phyloP scores from a whole-genome alignment of 2,329 filamentous ascomycete genomes.

The Epichloe gansuensis region DNA sequence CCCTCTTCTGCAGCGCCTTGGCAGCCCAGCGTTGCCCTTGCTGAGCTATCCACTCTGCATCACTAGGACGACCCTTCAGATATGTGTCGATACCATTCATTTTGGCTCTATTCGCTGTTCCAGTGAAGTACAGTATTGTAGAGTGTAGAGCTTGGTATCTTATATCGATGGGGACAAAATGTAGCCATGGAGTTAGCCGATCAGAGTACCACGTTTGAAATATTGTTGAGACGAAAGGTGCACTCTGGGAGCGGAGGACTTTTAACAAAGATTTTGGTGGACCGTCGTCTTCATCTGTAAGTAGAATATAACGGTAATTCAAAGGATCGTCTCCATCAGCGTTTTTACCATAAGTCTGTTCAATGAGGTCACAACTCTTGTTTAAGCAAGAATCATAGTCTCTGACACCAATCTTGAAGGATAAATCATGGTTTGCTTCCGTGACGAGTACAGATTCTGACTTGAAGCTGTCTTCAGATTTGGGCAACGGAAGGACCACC shows the following conservation, averaged over 20 bases:
- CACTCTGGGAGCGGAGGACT: slow-evolving; percentile 51
- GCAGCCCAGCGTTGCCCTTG: slow-evolving; percentile 54
- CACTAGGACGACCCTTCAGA: slow-evolving; percentile 34
- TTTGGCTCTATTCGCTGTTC: slow-evolving; percentile 31
- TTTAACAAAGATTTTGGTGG: slow-evolving; percentile 47
- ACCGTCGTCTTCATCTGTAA: slow-evolving; percentile 60
- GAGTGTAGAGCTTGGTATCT: slow-evolving; percentile 63
- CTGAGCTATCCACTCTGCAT: slow-evolving; percentile 54
- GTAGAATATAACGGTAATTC: slow-evolving; percentile 57
- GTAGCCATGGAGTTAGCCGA: slow-evolving; percentile 61
- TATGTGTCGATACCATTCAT: slow-evolving; percentile 33
- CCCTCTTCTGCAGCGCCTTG: slow-evolving; percentile 52
- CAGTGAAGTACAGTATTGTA: slow-evolving; percentile 62
- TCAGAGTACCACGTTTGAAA: slow-evolving; percentile 74
- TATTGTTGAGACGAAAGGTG: slow-evolving; percentile 59
- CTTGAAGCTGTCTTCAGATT: slow-evolving; percentile 28
- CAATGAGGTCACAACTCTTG: slow-evolving; percentile 20
- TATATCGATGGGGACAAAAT: slow-evolving; percentile 68
- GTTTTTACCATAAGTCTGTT: slow-evolving; percentile 20
- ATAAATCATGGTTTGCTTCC: slow-evolving; percentile 40
- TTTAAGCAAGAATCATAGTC: slow-evolving; percentile 44
- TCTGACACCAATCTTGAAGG: slow-evolving; percentile 47
- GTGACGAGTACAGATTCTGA: slow-evolving; percentile 43
- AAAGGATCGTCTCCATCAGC: slow-evolving; percentile 39
- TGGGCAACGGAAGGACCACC: slow-evolving; percentile 40